Percentiles rank a stretch among this genome's conserved stretches.
phyloP scores from a whole-genome alignment of 2,329 filamentous ascomycete species.

The Botryotinia convoluta region DNA sequence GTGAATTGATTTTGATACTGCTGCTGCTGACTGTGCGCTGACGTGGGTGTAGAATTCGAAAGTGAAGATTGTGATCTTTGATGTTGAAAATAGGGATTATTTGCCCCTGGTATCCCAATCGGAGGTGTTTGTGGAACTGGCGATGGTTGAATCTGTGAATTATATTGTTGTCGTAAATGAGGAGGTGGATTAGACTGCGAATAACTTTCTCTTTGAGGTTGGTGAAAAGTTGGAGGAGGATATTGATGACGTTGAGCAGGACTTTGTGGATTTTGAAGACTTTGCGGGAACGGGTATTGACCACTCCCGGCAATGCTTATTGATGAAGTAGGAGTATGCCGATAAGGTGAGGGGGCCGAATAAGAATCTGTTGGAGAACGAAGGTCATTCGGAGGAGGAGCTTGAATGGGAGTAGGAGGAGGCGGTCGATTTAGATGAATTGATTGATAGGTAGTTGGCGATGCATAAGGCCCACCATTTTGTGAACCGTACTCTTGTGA shows the following conservation, averaged over 20 bases:
- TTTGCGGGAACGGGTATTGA: conserved; percentile 38
- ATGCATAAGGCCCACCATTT: conserved; percentile 34
- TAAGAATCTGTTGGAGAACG: conserved; percentile 44
- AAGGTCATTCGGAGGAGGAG: conserved; percentile 40
- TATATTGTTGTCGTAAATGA: conserved; percentile 36
- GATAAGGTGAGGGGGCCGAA: conserved; percentile 39
- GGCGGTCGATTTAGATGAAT: conserved; percentile 36
- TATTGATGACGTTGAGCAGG: conserved; percentile 38
- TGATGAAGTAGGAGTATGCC: conserved; percentile 36
- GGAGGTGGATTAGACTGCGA: conserved; percentile 30
- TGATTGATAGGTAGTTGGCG: conserved; percentile 37
- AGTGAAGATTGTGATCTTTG: conserved; percentile 56
- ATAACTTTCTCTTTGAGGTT: conserved; percentile 35
- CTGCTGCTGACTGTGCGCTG: conserved; percentile 55
- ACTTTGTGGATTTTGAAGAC: conserved; percentile 36
- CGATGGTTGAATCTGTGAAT: conserved; percentile 32
- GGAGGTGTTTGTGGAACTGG: conserved; percentile 39
- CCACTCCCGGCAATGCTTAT: conserved; percentile 24
- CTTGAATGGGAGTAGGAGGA: conserved; percentile 45
- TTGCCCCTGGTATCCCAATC: conserved; percentile 36
- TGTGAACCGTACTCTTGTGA: conserved; percentile 37
- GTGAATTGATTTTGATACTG: conserved; percentile 43
- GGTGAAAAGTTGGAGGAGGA: conserved; percentile 29
- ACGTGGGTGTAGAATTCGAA: conserved; percentile 60
- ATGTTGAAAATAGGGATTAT: conserved; percentile 41